Evolutionary conservation across 1,284 basidiomycete genomes (phyloP), one percentile per base, ranked within the genome.

Genomic region (Ganoderma leucocontextum): DNA sequence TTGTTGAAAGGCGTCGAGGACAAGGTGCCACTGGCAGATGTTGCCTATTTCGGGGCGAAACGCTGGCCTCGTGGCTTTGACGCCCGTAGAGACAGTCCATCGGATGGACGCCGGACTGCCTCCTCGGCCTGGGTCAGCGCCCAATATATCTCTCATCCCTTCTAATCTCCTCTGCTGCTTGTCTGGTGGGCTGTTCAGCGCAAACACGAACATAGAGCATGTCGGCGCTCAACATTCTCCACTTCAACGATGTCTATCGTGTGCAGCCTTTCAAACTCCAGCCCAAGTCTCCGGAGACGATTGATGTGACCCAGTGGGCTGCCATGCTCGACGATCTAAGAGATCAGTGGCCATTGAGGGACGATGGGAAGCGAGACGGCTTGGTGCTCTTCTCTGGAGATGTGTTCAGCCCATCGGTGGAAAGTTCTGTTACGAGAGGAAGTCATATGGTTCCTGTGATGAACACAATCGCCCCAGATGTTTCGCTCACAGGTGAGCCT

Each of bases 401-500:
- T 78, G 82, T 94, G 4, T 96, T 96, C 78, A 91, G 91, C 22
- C 95, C 95, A 0, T 94, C 92, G 3, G 87, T 95, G 0, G 95
- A 97, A 80, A 94, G 91, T 74, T 91, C 91, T 9, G 91, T 98
- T 29, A 97, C 95, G 4, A 84, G 96, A 78, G 96, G 96, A 53
- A 95, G 92, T 69, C 95, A 97, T 86, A 94, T 97, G 94, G 94
- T 95, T 29, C 94, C 94, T 2, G 87, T 96, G 22, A 87, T 96
- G 81, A 96, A 96, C 72, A 81, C 84, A 67, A 82, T 94, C 64
- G 85, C 82, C n/a, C 86, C 90, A 47, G 90, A 93, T 77, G 87
- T 90, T 47, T 85, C 91, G 4, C 79, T 92, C 55, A 87, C 90
- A 61, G 91, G 91, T 91, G 41, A 49, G 82, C 38, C 29, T 41